Evolutionary conservation across 495 filamentous ascomycete genomes (phyloP), one percentile per base, ranked within the genome.

Genomic region (Platismatia glauca): DNA sequence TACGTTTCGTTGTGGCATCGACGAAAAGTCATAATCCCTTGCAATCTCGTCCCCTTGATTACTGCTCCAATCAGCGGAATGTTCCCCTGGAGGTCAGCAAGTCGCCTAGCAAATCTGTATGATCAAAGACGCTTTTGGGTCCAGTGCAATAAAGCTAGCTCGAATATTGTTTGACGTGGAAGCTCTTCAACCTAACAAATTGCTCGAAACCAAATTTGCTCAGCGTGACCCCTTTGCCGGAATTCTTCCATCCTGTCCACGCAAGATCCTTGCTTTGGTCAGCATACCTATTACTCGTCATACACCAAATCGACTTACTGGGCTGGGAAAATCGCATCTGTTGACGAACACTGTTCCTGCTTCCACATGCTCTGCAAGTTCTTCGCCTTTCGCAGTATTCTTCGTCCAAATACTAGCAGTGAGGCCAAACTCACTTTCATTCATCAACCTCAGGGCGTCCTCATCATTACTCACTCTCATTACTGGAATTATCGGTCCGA

Each of bases 381-480:
- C 79, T 63, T 91, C 86, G n/a, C 88, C 95, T 64, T 78, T 83
- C 7, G 74, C 79, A 4, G 86, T 82, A 68, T 97, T 91, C 71
- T 95, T 96, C 22, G 94, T 97, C 94, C 94, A 98, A 44, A 98
- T 90, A 69, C 91, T 96, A n/a, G 91, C 93, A 3, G 95, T 97
- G 59, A 98, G 79, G 3, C 94, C 94, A 70, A 94, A 95, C 60
- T 96, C 85, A 72, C 89, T 93, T 67, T 97, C 91, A 66, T 98
- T 98, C 91, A 97, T 97, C 56, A 95, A 72, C 41, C 76, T 66
- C 48, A 97, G 75, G 3, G 94, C 95, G 71, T 97, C 90, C 18
- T 82, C 82, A 63, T 98, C 94, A 61, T 78, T 76, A 57, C 86
- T 82, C 34, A 97, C 94, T 71, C 89, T 93, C 90, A 94, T 94